A percentile compares a stretch with the other conserved stretches of the same genome.
Evolutionary conservation across 2,329 filamentous ascomycete genomes (phyloP).

Genomic region (Aspergillus brasiliensis): DNA sequence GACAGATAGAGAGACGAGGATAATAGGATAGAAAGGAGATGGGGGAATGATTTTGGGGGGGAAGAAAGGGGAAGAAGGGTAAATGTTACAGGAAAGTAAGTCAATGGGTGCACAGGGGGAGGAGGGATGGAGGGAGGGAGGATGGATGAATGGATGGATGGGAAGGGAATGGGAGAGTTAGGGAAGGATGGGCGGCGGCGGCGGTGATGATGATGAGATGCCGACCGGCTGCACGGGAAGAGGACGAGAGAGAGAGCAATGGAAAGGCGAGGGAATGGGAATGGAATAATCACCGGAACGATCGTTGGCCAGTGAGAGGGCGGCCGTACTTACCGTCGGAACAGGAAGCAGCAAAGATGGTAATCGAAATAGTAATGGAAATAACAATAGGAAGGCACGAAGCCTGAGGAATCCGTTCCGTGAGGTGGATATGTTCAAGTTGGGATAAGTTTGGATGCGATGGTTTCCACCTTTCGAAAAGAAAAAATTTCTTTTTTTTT

Average conservation of each 20-base stretch:
- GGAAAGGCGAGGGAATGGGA: conserved; percentile 15
- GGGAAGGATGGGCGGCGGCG: conserved; percentile 6
- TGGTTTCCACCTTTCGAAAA: conserved; percentile 13
- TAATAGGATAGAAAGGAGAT: conserved; percentile 18
- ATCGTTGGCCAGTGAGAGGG: conserved; percentile 20
- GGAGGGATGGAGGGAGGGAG: conserved; percentile 11
- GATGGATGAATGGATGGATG: conserved; percentile 13
- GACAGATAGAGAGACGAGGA: conserved; percentile 8
- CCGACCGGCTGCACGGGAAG: conserved; percentile 7
- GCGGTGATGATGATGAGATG: conserved; percentile 8
- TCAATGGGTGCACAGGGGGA: conserved; percentile 10
- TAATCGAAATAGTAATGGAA: conserved; percentile 15
- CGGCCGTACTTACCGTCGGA: conserved; percentile 5
- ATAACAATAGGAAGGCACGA: conserved; percentile 2
- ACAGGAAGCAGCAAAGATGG: conserved; percentile 15
- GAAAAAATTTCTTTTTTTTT: conserved; percentile 7
- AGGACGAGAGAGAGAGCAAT: conserved; percentile 1
- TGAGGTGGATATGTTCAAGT: background rate
- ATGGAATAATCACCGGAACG: conserved; percentile 18
- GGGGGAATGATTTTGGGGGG: conserved; percentile 6
- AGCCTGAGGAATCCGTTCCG: conserved; percentile 8
- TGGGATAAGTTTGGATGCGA: too few species aligned
- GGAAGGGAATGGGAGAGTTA: conserved; percentile 13
- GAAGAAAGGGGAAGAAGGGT: conserved; percentile 16
- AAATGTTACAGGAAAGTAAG: conserved; percentile 18